A percentile compares a stretch with the other conserved stretches of the same genome.
Conservation (phyloP, 192 early-diverging fungal species). For the Gamsiella multidivaricata region DNA sequence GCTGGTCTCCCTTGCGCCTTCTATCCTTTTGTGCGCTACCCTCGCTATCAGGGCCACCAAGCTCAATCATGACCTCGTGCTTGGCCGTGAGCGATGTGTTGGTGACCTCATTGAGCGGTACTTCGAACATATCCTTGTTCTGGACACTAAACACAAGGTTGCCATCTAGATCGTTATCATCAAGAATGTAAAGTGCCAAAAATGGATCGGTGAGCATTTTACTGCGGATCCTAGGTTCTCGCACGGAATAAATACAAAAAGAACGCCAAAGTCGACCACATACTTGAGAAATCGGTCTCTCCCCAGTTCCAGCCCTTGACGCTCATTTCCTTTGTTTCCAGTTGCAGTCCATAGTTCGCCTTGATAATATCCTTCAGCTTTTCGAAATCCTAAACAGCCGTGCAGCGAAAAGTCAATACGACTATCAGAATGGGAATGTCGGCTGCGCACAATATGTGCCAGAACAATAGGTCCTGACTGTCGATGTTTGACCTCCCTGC, state of each 20-base stretch:
- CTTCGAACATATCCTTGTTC: conserved; percentile 89
- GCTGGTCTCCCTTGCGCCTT: conserved; percentile 73
- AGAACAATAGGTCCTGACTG: too few relatives aligned
- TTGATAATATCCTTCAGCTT: conserved; percentile 77
- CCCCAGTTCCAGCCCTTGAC: conserved; percentile 99
- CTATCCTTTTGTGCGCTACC: conserved; percentile 58
- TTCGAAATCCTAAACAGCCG: conserved; percentile 78
- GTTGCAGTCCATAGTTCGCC: conserved; percentile 73
- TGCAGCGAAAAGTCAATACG: background rate
- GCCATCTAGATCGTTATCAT: conserved; percentile 45
- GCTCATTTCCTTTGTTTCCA: conserved; percentile 88
- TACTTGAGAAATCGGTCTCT: conserved; percentile 82
- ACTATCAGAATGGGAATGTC: background rate
- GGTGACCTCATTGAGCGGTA: conserved; percentile 88
- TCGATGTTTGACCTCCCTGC: too few relatives aligned
- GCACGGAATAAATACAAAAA: background rate
- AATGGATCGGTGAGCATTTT: too few relatives aligned
- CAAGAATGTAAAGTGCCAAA: too few relatives aligned
- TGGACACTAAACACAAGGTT: conserved; percentile 84
- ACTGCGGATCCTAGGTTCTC: too few relatives aligned
- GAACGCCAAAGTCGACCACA: conserved; percentile 1
- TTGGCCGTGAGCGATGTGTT: conserved; percentile 87
- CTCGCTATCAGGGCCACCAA: conserved; percentile 73
- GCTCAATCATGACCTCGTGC: conserved; percentile 94
- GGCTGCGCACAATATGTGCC: too few relatives aligned